Base-by-base conservation (phyloP, 1,284 basidiomycete species). In the Hemileia vastatrix region DNA sequence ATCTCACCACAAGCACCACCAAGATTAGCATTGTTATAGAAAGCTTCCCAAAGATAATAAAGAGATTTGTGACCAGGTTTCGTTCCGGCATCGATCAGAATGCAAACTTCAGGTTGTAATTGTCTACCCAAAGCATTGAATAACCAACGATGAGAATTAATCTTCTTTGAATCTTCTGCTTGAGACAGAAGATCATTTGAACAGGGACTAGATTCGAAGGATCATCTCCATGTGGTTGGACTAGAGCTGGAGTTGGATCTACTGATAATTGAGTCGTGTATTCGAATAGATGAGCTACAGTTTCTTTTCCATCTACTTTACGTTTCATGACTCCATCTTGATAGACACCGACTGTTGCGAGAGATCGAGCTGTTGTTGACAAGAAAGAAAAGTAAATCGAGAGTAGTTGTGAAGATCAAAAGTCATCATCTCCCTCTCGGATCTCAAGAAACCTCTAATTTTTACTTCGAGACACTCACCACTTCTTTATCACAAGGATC, bases 1-100 rank as follows among this genome's bases (percentile, higher is more conserved):
- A 93, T 93, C 80, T 94, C 90, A 70, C 93, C 91, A 76, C 91
- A 95, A 19, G 92, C 92, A 44, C 92, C 93, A 49, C 91, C 92
- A 54, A 95, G 89, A 72, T 86, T 83, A 2, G 83, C 79, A 67
- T 93, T 86, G 70, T 84, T 86, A n/a, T n/a, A n/a, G n/a, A n/a
- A 97, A 70, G 77, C 89, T 71, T 95, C 90, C 93, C 93, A 96
- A 3, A 97, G 81, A 73, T 96, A 91, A 78, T 91, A 97, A 71
- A 97, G 91, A 1, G 90, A 91, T 76, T 94, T 95, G 77, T 90
- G 89, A 9, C 90, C 92, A 1, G 94, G 93, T 76, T 93, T 92
- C 1, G 94, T 97, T 70, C 92, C 91, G 1, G 90, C 91, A 74
- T 94, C 91, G 65, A 94, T 83, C 45, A 95, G 81, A 59, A 93